Conservation (phyloP, 1,284 basidiomycete genomes). For the Naganishia sp. region DNA sequence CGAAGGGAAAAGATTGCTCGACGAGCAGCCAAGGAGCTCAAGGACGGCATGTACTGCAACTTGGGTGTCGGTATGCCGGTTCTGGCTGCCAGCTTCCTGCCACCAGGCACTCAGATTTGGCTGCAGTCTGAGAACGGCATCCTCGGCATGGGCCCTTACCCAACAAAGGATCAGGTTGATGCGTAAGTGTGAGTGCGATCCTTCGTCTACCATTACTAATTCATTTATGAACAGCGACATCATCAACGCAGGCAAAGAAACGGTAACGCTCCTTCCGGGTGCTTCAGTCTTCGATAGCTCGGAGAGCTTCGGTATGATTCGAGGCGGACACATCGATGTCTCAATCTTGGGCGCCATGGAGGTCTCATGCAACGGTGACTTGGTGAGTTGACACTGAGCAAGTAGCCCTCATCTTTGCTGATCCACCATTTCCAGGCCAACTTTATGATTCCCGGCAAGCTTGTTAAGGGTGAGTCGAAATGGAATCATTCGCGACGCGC, state of each 20-base stretch:
- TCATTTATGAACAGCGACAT: slow-evolving; percentile 65
- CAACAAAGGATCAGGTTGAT: slow-evolving; percentile 81
- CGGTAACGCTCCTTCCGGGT: slow-evolving; percentile 86
- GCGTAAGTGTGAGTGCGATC: slow-evolving; percentile 61
- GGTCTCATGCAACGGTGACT: slow-evolving; percentile 87
- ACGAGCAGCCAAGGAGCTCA: slow-evolving; percentile 79
- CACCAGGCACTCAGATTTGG: slow-evolving; percentile 80
- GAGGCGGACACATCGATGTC: slow-evolving; percentile 91
- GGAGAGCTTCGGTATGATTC: slow-evolving; percentile 82
- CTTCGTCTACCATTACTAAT: background rate
- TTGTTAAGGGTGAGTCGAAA: slow-evolving; percentile 64
- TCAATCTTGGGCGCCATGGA: slow-evolving; percentile 90
- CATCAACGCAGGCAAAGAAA: slow-evolving; percentile 96
- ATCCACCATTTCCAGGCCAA: slow-evolving; percentile 60
- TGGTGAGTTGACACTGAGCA: slow-evolving; percentile 47
- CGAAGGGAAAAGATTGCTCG: slow-evolving; percentile 74
- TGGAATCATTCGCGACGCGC: background rate
- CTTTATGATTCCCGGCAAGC: slow-evolving; percentile 95
- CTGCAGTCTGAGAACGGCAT: slow-evolving; percentile 94
- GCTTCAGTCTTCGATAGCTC: slow-evolving; percentile 76
- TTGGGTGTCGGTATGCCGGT: slow-evolving; percentile 87
- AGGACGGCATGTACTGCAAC: slow-evolving; percentile 80
- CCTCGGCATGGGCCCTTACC: slow-evolving; percentile 92
- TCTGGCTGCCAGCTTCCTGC: slow-evolving; percentile 79
- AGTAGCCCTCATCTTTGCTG: slow-evolving; percentile 44